These are phyloP conservation scores for Corylus americana DNA, from an alignment of 306 rosid species.

Conservation along the genomic window DNA sequence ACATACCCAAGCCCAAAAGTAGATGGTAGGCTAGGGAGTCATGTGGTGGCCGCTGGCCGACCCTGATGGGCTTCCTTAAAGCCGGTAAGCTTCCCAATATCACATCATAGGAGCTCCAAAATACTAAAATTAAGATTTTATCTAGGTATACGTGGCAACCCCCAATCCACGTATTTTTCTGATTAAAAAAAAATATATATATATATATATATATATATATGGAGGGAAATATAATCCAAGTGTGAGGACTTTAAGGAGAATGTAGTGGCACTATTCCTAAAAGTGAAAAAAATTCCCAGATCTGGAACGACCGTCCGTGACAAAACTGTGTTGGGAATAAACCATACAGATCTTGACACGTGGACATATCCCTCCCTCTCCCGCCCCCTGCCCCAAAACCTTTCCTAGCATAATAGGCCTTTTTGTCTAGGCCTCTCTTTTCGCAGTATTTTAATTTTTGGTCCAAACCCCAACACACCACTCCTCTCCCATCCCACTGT, in stretches of 20 bases:
- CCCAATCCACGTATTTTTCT: background rate
- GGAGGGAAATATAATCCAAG: background rate
- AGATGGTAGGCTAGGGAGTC: background rate
- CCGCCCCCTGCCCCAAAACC: background rate
- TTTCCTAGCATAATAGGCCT: background rate
- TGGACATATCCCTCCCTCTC: background rate
- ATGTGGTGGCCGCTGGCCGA: no score
- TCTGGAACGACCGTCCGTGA: conserved; percentile 42
- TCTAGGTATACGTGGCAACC: background rate
- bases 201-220: background rate
- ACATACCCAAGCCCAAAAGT: background rate
- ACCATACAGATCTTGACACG: background rate
- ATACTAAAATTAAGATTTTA: background rate
- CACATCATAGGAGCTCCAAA: no score
- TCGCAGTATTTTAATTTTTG: background rate
- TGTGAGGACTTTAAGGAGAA: conserved; percentile 32
- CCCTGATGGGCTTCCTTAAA: conserved; percentile 1
- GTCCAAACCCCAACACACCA: background rate
- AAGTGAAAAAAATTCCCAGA: conserved; percentile 16
- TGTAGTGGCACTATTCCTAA: conserved; percentile 13
- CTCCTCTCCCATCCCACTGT: background rate
- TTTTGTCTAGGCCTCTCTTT: background rate
- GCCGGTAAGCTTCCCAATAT: background rate
- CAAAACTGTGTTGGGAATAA: conserved; percentile 2
- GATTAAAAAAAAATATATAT: no score